phyloP scores from a whole-genome alignment of 345 rosid genomes.

The Arabidopsis thaliana region DNA sequence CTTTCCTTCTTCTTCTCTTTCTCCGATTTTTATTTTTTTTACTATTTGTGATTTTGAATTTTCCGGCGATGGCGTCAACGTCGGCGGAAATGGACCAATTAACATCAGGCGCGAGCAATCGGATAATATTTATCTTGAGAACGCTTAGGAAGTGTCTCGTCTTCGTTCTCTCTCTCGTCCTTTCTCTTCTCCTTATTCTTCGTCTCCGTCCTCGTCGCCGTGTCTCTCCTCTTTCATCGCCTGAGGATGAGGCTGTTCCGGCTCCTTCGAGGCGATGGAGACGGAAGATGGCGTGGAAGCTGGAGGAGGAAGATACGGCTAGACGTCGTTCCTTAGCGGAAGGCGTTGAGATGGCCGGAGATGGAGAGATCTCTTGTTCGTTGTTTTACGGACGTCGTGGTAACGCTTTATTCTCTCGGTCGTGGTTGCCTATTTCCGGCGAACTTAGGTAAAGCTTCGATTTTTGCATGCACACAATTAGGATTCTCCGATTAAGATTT shows the following conservation, averaged over 20 bases:
- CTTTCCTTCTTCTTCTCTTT: background rate
- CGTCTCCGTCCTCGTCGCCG: conserved; percentile 76
- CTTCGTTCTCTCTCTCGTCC: conserved; percentile 58
- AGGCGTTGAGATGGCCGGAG: conserved; percentile 60
- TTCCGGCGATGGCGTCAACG: conserved; percentile 48
- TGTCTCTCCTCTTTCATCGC: conserved; percentile 30
- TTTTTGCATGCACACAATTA: conserved; percentile 1
- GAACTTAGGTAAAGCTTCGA: conserved; percentile 60
- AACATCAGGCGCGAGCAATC: conserved; percentile 98
- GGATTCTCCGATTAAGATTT: conserved; percentile 1
- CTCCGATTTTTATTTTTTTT: background rate
- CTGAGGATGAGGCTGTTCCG: conserved; percentile 31
- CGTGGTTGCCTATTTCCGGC: conserved; percentile 78
- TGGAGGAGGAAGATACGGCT: conserved; percentile 90
- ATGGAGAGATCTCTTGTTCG: conserved; percentile 47
- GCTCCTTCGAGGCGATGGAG: conserved; percentile 49
- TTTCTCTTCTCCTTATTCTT: conserved; percentile 63
- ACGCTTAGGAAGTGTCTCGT: conserved; percentile 54
- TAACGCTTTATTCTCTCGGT: conserved; percentile 82
- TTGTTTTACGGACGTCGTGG: conserved; percentile 68
- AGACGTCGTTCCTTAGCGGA: conserved; percentile 85
- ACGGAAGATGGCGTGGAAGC: conserved; percentile 59
- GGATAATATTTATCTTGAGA: conserved; percentile 75
- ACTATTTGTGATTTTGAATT: conserved; percentile 9
- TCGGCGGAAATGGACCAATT: conserved; percentile 79